Base-by-base conservation (phyloP, 2,329 filamentous ascomycete species). In the Coniochaeta prunicola region DNA sequence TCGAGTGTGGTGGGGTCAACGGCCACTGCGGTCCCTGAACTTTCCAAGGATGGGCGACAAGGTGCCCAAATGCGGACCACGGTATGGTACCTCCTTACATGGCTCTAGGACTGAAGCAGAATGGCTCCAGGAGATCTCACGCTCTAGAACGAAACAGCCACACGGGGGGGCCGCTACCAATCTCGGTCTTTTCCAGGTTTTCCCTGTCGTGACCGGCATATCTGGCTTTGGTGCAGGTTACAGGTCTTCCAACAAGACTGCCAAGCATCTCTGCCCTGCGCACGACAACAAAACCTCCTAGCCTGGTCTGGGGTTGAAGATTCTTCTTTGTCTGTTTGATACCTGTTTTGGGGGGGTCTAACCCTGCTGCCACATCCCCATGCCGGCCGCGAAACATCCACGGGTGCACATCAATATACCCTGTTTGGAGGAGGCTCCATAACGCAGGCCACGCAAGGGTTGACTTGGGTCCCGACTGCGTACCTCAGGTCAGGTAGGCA, bases 281-380 rank as follows among this genome's bases (percentile, higher is more conserved):
- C n/a, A n/a, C 54, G 36, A 38, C 31, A 58, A 17, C 40, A 53
- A 58, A n/a, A 48, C 56, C 53, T 56, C n/a, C 58, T 56, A 38
- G 53, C 45, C 58, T 55, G 45, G 57, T 50, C 45, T 50, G 45
- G 45, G 45, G 53, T 53, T 28, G 58, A 21, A 38, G 30, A 6
- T 34, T 56, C 53, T 34, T 56, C 53, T 64, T 69, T 65, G 63
- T 69, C 65, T 70, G 75, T 76, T 76, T 77, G 75, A 77, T 75
- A 71, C 73, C 73, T 77, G 76, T 77, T 74, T 77, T 69, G 72
- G 70, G 67, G 70, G 67, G 67, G 57, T 60, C 60, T 61, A 70
- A 66, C 70, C 73, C 68, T 73, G 72, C 66, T 69, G 64, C 65
- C 66, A 71, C 67, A 70, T n/a, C n/a, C 66, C 71, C 67, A 74